A percentile compares a stretch with the other conserved stretches of the same genome.
These are phyloP conservation scores for Pseudozyma hubeiensis DNA, from an alignment of 1,284 basidiomycete species.

Conservation along the genomic window DNA sequence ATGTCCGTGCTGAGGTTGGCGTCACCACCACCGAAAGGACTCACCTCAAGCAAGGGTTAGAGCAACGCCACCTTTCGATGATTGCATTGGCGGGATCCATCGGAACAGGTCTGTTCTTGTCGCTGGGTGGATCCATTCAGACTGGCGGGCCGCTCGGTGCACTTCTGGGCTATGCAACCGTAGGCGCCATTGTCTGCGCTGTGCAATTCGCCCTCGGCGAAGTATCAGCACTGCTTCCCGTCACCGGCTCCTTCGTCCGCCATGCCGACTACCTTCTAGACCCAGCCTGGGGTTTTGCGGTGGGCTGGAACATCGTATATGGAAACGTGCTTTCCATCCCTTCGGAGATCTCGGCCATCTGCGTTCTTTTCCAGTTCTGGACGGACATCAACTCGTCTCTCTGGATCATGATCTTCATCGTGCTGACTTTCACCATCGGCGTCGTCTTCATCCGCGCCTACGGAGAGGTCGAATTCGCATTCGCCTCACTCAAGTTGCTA, in stretches of 20 bases:
- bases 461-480: slow-evolving; percentile 73
- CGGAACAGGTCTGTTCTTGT: slow-evolving; percentile 58
- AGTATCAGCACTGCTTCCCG: slow-evolving; percentile 72
- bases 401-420: slow-evolving; percentile 72
- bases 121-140: slow-evolving; percentile 48
- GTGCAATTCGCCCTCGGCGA: slow-evolving; percentile 55
- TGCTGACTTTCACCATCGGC: slow-evolving; percentile 62
- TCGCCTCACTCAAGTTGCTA: slow-evolving; percentile 40
- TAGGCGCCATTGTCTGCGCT: slow-evolving; percentile 52
- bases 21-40: slow-evolving; percentile 26
- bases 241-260: slow-evolving; percentile 79
- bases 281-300: slow-evolving; percentile 75
- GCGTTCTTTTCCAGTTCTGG: slow-evolving; percentile 52
- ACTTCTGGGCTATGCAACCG: slow-evolving; percentile 50
- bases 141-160: slow-evolving; percentile 55
- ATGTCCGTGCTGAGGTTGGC: slow-evolving; percentile 11
- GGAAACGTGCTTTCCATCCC: slow-evolving; percentile 74
- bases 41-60: slow-evolving; percentile 49
- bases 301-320: slow-evolving; percentile 76
- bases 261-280: slow-evolving; percentile 83
- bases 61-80: slow-evolving; percentile 57
- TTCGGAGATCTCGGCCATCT: slow-evolving; percentile 75
- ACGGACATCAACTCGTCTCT: slow-evolving; percentile 51
- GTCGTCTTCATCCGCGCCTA: slow-evolving; percentile 75
- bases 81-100: slow-evolving; percentile 58